Evolutionary conservation across 768 basidiomycete species (phyloP).

Genomic region (Termitomyces sp.): DNA sequence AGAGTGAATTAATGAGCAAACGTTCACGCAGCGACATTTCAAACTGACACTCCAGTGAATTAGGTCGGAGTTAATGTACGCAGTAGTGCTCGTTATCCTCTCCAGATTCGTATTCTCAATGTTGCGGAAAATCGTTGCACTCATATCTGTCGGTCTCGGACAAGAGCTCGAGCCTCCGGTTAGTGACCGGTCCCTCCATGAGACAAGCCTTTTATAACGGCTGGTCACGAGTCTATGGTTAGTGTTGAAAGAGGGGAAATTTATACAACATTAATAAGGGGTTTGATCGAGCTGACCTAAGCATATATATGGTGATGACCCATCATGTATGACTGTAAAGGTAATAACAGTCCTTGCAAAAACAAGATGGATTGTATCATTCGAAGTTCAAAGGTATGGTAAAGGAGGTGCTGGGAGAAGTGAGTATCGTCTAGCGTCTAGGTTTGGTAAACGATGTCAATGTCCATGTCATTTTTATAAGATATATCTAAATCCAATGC

Average conservation of each 20-base stretch:
- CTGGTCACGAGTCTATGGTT: too few species aligned
- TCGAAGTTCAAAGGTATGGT: not conserved
- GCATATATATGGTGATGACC: too few species aligned
- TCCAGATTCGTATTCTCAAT: not conserved
- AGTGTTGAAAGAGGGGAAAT: too few species aligned
- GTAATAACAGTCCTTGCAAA: not conserved
- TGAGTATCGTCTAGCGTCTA: not conserved
- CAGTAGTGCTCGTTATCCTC: too few species aligned
- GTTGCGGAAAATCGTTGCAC: too few species aligned
- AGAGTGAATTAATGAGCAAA: not conserved
- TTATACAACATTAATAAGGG: too few species aligned
- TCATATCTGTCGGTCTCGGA: too few species aligned
- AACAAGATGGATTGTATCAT: not conserved
- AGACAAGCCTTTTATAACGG: too few species aligned
- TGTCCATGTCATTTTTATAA: not conserved
- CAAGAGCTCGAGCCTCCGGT: too few species aligned
- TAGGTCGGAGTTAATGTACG: conserved; percentile 11
- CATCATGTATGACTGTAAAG: not conserved
- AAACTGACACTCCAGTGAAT: conserved; percentile 16
- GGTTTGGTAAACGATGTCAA: not conserved
- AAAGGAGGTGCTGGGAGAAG: not conserved
- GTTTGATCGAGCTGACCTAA: too few species aligned
- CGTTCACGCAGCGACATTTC: not conserved
- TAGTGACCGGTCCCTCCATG: too few species aligned
- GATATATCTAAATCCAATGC: not conserved